phyloP scores from a whole-genome alignment of 352 stramenopile species.

The Pythium graminicola region DNA sequence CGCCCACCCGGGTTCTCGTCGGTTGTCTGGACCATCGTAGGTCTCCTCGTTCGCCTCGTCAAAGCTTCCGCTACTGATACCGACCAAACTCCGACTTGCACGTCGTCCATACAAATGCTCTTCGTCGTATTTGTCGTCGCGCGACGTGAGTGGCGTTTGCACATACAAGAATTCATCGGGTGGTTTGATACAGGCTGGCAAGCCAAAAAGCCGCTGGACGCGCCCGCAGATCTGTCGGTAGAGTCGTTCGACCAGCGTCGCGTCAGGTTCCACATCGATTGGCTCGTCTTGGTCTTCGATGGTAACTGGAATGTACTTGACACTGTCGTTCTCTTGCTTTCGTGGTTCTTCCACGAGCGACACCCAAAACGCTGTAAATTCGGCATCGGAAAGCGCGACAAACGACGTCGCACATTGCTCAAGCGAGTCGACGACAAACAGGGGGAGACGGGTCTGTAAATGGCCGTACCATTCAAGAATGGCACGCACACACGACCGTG shows the following conservation, averaged over 20 bases:
- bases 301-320: neutral
- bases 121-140: constrained; percentile 37
- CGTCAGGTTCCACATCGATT: neutral
- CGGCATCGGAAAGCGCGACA: constrained; percentile 49
- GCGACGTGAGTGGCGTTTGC: constrained; percentile 69
- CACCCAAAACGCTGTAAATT: constrained; percentile 63
- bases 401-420: constrained; percentile 50
- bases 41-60: neutral
- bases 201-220: constrained; percentile 43
- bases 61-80: neutral
- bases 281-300: neutral
- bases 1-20: constrained; percentile 55
- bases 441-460: constrained; percentile 50
- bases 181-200: constrained; percentile 8
- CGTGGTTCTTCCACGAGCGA: constrained; percentile 41
- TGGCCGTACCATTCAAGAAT: constrained; percentile 59
- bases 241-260: constrained; percentile 36
- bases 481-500: constrained; percentile 48
- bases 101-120: constrained; percentile 24
- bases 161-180: constrained; percentile 18
- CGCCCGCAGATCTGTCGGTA: constrained; percentile 44
- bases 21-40: neutral
- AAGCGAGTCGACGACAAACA: constrained; percentile 28
- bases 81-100: constrained; percentile 13
- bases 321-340: neutral